These are phyloP conservation scores for Oemleria cerasiformis DNA, from an alignment of 306 rosid species.

Conservation along the genomic window DNA sequence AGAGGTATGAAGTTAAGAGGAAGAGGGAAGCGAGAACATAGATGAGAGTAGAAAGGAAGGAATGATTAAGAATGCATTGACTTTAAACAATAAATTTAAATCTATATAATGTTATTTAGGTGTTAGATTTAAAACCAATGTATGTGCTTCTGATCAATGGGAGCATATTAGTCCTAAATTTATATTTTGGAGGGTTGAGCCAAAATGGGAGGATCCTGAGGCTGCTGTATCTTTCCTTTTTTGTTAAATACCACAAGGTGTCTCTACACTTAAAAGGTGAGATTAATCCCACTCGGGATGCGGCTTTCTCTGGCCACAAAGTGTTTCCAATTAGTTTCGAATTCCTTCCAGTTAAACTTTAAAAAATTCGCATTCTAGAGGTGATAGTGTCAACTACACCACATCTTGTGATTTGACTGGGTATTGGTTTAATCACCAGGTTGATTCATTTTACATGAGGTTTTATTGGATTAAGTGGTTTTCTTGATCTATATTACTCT, in stretches of 20 bases:
- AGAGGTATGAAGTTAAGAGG: not conserved
- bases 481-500: not conserved
- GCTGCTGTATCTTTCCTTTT: too few relatives aligned
- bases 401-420: not conserved
- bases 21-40: not conserved
- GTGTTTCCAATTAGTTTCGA: too few relatives aligned
- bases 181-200: slow-evolving; percentile 48
- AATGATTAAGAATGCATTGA: not conserved
- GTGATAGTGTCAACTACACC: too few relatives aligned
- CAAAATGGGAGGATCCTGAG: slow-evolving; percentile 99
- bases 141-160: not conserved
- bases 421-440: not conserved
- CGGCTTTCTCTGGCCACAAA: too few relatives aligned
- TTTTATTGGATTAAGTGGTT: not conserved
- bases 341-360: not conserved
- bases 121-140: not conserved
- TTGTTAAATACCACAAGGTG: slow-evolving; percentile 74
- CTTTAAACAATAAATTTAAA: too few relatives aligned
- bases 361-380: too few relatives aligned
- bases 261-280: slow-evolving; percentile 98
- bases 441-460: not conserved
- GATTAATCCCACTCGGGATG: too few relatives aligned
- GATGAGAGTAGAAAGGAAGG: not conserved
- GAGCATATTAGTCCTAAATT: not conserved
- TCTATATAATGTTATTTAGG: not conserved